Conservation (phyloP, 176 grass and related monocot species). For the Canna indica region DNA sequence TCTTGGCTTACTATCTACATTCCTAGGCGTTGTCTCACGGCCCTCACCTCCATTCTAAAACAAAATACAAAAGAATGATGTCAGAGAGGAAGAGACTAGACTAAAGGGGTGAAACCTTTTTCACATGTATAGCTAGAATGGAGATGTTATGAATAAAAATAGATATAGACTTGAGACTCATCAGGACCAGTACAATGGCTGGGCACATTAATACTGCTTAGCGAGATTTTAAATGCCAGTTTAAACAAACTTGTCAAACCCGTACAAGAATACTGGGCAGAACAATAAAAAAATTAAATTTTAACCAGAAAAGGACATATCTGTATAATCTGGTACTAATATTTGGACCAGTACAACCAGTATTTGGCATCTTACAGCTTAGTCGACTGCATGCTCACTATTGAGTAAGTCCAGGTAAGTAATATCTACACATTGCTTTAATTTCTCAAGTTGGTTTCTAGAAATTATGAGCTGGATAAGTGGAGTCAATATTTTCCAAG, state of each 20-base stretch:
- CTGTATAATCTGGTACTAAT: too few relatives aligned
- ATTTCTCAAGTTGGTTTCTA: neutral
- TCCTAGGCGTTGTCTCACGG: slow-evolving; percentile 60
- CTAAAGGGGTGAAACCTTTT: neutral
- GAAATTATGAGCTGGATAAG: neutral
- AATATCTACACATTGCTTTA: neutral
- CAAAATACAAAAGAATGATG: neutral
- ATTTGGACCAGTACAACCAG: too few relatives aligned
- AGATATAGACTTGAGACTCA: neutral
- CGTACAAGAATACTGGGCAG: too few relatives aligned
- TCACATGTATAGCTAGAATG: neutral
- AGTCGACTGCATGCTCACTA: too few relatives aligned
- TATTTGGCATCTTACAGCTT: too few relatives aligned
- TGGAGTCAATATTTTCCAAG: neutral
- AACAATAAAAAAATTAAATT: too few relatives aligned
- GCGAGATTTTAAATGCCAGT: too few relatives aligned
- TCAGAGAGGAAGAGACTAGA: neutral
- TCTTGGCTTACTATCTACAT: slow-evolving; percentile 60
- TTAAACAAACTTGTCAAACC: too few relatives aligned
- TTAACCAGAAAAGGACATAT: too few relatives aligned
- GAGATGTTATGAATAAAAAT: neutral
- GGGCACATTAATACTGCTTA: too few relatives aligned
- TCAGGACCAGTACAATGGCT: neutral
- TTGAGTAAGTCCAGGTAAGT: too few relatives aligned
- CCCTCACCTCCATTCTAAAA: slow-evolving; percentile 76